These are phyloP conservation scores for Pezicula neosporulosa DNA, from an alignment of 2,329 filamentous ascomycete genomes.

Conservation along the genomic window DNA sequence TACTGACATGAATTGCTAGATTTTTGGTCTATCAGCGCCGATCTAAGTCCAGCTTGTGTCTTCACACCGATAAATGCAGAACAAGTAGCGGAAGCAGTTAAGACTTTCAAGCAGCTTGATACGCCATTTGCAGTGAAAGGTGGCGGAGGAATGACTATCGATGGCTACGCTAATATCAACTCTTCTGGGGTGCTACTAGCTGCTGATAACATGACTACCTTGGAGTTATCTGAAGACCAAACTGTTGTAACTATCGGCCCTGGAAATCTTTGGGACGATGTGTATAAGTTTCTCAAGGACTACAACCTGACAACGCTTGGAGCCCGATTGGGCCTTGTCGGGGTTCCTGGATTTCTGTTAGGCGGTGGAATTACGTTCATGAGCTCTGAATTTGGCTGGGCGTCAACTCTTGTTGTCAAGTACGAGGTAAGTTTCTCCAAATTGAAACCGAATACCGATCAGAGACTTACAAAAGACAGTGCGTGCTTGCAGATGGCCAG, in stretches of 20 bases:
- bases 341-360: slow-evolving; percentile 2
- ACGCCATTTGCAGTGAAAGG: slow-evolving; percentile 1
- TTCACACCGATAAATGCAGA: background rate
- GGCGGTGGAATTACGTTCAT: slow-evolving; percentile 21
- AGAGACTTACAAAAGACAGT: slow-evolving; percentile 4
- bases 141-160: slow-evolving; percentile 10
- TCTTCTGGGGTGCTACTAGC: background rate
- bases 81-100: background rate
- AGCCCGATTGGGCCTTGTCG: slow-evolving; percentile 1
- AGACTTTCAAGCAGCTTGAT: background rate
- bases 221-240: slow-evolving; percentile 15
- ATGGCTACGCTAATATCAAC: slow-evolving; percentile 10
- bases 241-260: background rate
- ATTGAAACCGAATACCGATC: background rate
- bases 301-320: background rate
- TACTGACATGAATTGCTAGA: background rate
- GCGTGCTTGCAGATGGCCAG: background rate
- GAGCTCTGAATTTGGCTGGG: slow-evolving; percentile 29
- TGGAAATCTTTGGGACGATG: background rate
- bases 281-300: background rate
- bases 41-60: slow-evolving; percentile 1
- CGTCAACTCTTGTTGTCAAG: slow-evolving; percentile 24
- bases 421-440: background rate
- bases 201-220: background rate
- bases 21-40: background rate